These are phyloP conservation scores for Candida saitoana DNA, from an alignment of 805 yeast species.

Conservation along the genomic window DNA sequence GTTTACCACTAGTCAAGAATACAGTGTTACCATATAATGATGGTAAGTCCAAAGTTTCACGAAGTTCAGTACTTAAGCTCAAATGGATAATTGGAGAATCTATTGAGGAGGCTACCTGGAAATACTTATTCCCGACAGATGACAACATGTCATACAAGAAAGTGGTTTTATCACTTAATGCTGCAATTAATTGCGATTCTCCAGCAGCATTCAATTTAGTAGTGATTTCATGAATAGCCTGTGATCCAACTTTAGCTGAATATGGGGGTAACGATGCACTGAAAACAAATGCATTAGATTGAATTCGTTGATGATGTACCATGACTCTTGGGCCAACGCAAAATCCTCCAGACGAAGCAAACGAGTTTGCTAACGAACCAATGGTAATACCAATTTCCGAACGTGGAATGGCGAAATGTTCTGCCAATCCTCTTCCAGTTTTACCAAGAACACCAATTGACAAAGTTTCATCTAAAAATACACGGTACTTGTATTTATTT, in stretches of 20 bases:
- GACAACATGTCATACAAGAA: slow-evolving; percentile 41
- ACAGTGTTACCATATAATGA: slow-evolving; percentile 46
- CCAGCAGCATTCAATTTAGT: slow-evolving; percentile 32
- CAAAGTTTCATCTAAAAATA: slow-evolving; percentile 81
- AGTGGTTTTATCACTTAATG: slow-evolving; percentile 39
- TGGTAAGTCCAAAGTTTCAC: slow-evolving; percentile 47
- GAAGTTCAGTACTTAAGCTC: slow-evolving; percentile 45
- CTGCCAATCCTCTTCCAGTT: slow-evolving; percentile 82
- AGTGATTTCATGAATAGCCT: slow-evolving; percentile 46
- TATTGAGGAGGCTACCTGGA: slow-evolving; percentile 52
- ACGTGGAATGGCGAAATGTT: slow-evolving; percentile 65
- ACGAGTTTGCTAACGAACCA: slow-evolving; percentile 77
- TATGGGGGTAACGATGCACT: slow-evolving; percentile 95
- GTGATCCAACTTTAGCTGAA: slow-evolving; percentile 64
- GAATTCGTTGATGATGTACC: slow-evolving; percentile 89
- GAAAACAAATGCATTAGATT: slow-evolving; percentile 85
- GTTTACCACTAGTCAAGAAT: slow-evolving; percentile 42
- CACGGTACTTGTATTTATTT: slow-evolving; percentile 75
- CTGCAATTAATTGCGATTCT: slow-evolving; percentile 25
- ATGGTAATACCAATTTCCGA: slow-evolving; percentile 76
- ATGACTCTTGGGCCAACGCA: slow-evolving; percentile 82
- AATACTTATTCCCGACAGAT: slow-evolving; percentile 28
- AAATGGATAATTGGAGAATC: slow-evolving; percentile 71
- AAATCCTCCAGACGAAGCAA: slow-evolving; percentile 89
- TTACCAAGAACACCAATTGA: slow-evolving; percentile 84